phyloP scores from a whole-genome alignment of 2,329 filamentous ascomycete species.

The Beauveria sp. region DNA sequence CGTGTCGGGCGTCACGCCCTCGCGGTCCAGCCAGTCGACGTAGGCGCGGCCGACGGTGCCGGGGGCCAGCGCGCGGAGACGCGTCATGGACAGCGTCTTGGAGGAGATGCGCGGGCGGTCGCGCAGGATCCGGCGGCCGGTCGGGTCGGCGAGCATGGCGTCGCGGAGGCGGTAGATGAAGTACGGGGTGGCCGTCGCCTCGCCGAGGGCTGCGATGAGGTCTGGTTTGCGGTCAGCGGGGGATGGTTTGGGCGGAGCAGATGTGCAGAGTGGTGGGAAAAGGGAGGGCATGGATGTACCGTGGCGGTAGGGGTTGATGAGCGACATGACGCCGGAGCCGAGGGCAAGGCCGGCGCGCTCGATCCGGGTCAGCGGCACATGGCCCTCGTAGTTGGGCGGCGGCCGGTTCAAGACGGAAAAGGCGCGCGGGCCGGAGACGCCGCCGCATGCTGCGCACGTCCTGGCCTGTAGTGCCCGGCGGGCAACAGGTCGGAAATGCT shows the following conservation, averaged over 20 bases:
- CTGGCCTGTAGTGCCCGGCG: constrained; percentile 14
- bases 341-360: constrained; percentile 68
- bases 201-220: constrained; percentile 88
- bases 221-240: constrained; percentile 41
- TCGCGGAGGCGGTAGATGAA: constrained; percentile 88
- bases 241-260: no score
- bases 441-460: constrained; percentile 18
- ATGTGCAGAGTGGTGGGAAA: no score
- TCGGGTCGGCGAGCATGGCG: constrained; percentile 78
- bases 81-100: constrained; percentile 55
- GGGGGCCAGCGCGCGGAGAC: constrained; percentile 63
- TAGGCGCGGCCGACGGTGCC: constrained; percentile 77
- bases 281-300: constrained; percentile 36
- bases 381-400: constrained; percentile 79
- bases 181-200: constrained; percentile 89
- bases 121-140: constrained; percentile 83
- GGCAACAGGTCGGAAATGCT: background rate
- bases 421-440: constrained; percentile 16
- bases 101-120: constrained; percentile 85
- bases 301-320: constrained; percentile 71
- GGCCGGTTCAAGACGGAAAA: constrained; percentile 86
- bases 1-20: constrained; percentile 89
- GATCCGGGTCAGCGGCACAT: constrained; percentile 74
- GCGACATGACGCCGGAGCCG: constrained; percentile 54
- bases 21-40: constrained; percentile 83